Base-by-base conservation (phyloP, 805 yeast species). In the Saturnispora bothae region DNA sequence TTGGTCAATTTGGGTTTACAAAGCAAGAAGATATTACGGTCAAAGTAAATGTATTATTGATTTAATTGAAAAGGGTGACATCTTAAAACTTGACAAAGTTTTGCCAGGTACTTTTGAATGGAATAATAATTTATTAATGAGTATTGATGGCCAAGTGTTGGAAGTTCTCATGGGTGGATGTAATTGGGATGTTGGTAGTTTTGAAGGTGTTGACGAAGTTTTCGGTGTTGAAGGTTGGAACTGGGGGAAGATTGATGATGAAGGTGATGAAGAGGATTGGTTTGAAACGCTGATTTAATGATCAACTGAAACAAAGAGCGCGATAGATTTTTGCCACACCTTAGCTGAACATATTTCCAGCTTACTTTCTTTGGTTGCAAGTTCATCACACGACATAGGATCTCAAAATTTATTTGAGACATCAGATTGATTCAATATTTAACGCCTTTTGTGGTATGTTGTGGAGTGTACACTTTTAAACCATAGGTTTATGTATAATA, bases 31-130 rank as follows among this genome's bases (percentile, higher is more conserved):
- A 26, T 28, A 31, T 19, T 40, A 30, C 33, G 42, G 41, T 9
- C 36, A 37, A 27, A 31, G 33, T 3, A 36, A 33, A 19, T 40
- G 31, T 14, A 21, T 46, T 4, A 18, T 42, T 23, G 43, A 47
- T 14, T 44, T 43, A 38, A 31, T 47, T 38, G 47, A 40, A 35
- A 38, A 21, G 21, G 44, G 43, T 3, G 36, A 38, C 13, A 14
- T 38, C 15, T 16, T 27, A 21, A 7, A 22, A 13, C 32, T 38
- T 32, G 28, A 32, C 14, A 28, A 27, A 26, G 21, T 32, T 6
- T n/a, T 15, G 7, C 36, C 36, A 20, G 40, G 40, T 12, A 15
- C 36, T n/a, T 17, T 20, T 25, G 32, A 21, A 12, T 38, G 36
- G 40, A 32, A 32, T 20, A 28, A 22, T 20, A 38, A 38, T 28